Percentiles rank a stretch among this genome's conserved stretches.
These are phyloP conservation scores for Bidens hawaiensis DNA, from an alignment of 140 eudicot genomes.

Conservation along the genomic window DNA sequence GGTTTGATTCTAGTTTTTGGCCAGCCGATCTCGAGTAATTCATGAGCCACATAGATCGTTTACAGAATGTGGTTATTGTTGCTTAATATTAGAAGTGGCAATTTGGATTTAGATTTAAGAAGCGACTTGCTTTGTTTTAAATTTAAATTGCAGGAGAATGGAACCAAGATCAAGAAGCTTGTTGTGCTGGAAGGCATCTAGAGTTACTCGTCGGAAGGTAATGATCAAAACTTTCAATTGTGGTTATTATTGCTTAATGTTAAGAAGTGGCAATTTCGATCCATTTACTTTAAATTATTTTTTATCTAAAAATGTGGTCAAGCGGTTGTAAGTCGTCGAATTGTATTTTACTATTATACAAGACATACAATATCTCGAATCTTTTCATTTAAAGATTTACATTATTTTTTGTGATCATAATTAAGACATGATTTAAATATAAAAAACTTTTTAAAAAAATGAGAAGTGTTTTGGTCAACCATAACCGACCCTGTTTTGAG, in stretches of 20 bases:
- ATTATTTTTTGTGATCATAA: background rate
- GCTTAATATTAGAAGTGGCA: no score
- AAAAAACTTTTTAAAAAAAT: no score
- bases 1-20: no score
- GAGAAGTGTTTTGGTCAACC: no score
- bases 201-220: slow-evolving; percentile 67
- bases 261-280: background rate
- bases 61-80: no score
- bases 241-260: background rate
- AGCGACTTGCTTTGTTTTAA: background rate
- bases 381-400: background rate
- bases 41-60: no score
- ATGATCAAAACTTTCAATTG: background rate
- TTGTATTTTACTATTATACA: background rate
- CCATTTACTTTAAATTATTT: background rate
- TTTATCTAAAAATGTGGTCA: background rate
- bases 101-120: no score
- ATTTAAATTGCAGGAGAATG: slow-evolving; percentile 55
- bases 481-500: no score
- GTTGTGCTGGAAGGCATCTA: slow-evolving; percentile 85
- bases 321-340: background rate
- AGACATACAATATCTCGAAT: background rate
- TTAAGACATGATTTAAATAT: background rate
- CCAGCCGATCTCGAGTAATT: no score
- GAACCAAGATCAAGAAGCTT: slow-evolving; percentile 90